Evolutionary conservation across 2,329 filamentous ascomycete species (phyloP), one percentile per base, ranked within the genome.

Genomic region (Madurella fahalii): DNA sequence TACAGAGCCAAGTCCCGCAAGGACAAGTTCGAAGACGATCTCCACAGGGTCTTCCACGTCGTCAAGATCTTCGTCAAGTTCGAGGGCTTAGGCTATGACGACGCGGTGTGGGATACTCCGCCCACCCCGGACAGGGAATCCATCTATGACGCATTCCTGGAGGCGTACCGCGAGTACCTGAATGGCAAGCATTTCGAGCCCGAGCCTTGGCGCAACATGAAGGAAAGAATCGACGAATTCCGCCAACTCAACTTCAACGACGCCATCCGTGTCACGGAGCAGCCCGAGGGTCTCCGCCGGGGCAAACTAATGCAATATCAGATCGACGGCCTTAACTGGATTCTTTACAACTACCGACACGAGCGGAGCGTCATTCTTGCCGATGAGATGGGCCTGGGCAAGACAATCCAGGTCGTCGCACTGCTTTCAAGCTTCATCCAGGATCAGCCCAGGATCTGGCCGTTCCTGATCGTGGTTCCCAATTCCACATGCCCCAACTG

Each of bases 401-500:
- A 99, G 74, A 99, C 94, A 0, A 90, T 99, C 32, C 94, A 99
- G 68, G 85, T 96, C 50, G 88, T 97, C 57, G 83, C 86, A 2
- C 82, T 96, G 58, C 80, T 97, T 57, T 84, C 89, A 1, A 85
- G 86, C 0, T 72, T 97, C 39, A 78, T 87, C 20, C 79, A 87
- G 57, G 80, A 85, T 49, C 71, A 72, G n/a, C 83, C 83, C 5
- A 75, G 82, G 66, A 94, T 90, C 70, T 97, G 89, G 81, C 94
- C 94, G 0, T 97, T 96, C 67, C 77, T 99, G 15, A 80, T 97
- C 2, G 90, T 96, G 2, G 93, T 95, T 0, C 94, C 94, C 0
- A 97, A 97, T 67, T 86, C 93, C 0, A 99, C 94, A 0, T 95
- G 91, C 69, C 84, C 91, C n/a, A 99, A 99, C 68, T 99, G 94